Evolutionary conservation across 495 filamentous ascomycete genomes (phyloP).

Genomic region (Penicillium longicatenatum): DNA sequence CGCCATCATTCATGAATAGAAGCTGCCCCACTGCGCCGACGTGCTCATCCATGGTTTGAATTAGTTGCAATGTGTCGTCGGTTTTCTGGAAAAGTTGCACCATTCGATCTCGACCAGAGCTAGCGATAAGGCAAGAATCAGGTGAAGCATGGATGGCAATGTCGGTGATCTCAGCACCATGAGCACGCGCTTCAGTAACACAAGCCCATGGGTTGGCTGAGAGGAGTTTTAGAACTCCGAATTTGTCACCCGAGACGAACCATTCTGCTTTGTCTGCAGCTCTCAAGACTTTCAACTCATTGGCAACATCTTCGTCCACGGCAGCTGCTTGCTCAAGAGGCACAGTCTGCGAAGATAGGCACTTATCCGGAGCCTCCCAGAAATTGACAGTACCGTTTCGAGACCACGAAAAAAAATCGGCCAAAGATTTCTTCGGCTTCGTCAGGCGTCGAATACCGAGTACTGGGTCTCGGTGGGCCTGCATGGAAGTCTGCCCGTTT

Average conservation of each 20-base stretch:
- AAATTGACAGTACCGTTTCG: constrained; percentile 73
- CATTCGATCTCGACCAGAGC: constrained; percentile 83
- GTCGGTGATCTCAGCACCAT: constrained; percentile 82
- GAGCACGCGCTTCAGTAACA: constrained; percentile 73
- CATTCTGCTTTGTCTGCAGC: constrained; percentile 59
- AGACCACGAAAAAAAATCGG: constrained; percentile 88
- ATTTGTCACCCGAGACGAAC: constrained; percentile 81
- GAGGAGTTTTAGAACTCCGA: constrained; percentile 70
- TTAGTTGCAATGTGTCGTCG: constrained; percentile 54
- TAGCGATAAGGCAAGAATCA: constrained; percentile 62
- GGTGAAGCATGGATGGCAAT: constrained; percentile 59
- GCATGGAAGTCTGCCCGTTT: constrained; percentile 40
- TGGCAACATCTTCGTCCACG: constrained; percentile 60
- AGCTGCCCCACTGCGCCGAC: constrained; percentile 67
- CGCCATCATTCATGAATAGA: constrained; percentile 61
- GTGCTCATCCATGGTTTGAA: constrained; percentile 80
- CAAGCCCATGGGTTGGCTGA: constrained; percentile 50
- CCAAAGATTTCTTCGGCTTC: constrained; percentile 54
- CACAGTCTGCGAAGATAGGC: constrained; percentile 62
- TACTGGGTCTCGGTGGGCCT: constrained; percentile 77
- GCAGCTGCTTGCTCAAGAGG: constrained; percentile 64
- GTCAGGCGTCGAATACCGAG: constrained; percentile 69
- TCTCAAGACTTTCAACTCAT: constrained; percentile 74
- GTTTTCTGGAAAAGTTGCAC: constrained; percentile 78
- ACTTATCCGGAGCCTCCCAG: constrained; percentile 75